A percentile compares a stretch with the other conserved stretches of the same genome.
Conservation (phyloP, 345 rosid genomes). For the Cardamine occulta region DNA sequence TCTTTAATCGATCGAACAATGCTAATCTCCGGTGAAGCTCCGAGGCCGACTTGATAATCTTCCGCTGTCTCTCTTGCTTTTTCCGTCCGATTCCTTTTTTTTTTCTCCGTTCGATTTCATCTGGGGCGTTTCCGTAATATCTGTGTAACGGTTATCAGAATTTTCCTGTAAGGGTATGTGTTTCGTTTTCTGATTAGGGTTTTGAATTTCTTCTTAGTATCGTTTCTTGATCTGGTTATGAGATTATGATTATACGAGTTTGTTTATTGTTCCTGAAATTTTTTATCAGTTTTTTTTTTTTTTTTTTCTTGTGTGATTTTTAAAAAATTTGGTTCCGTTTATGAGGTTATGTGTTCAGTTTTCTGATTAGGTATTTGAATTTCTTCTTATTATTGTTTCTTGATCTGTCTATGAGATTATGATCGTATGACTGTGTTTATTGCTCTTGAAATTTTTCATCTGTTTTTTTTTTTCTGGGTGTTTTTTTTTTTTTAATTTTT, state of each 20-base stretch:
- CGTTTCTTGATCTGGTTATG: neutral
- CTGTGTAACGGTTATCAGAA: neutral
- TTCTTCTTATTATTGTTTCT: neutral
- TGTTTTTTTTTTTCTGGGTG: neutral
- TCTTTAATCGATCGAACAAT: constrained; percentile 6
- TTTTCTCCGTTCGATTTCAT: neutral
- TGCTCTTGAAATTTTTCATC: constrained; percentile 15
- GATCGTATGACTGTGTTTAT: neutral
- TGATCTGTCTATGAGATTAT: neutral
- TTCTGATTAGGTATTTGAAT: constrained; percentile 26
- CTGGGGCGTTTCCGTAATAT: neutral
- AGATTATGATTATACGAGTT: neutral
- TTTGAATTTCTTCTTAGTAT: neutral
- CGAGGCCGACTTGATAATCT: neutral
- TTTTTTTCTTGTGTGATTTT: too few species aligned
- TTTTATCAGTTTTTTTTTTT: neutral
- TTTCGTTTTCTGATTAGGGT: constrained; percentile 22
- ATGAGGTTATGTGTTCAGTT: neutral
- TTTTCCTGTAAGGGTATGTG: constrained; percentile 9
- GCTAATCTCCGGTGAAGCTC: constrained; percentile 28
- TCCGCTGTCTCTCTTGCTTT: neutral
- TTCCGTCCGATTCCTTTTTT: neutral
- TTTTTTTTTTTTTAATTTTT: neutral
- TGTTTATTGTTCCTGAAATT: constrained; percentile 20
- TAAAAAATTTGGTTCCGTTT: too few species aligned